Percentiles rank a stretch among this genome's conserved stretches.
phyloP scores from a whole-genome alignment of 2,329 filamentous ascomycete species.

The Thyridium curvatum region DNA sequence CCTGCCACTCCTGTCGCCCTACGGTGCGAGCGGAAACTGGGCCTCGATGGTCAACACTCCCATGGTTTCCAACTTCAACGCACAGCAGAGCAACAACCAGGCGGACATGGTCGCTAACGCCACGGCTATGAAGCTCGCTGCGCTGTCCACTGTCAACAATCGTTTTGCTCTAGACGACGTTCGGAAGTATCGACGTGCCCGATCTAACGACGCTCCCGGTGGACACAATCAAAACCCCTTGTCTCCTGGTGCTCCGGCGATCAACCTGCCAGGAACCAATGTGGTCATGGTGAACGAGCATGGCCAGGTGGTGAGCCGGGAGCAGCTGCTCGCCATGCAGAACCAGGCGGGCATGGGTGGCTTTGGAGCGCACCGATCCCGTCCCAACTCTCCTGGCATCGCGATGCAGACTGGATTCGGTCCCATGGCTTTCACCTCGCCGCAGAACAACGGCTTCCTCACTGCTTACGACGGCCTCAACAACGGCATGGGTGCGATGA shows the following conservation, averaged over 20 bases:
- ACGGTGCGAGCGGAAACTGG: slow-evolving; percentile 83
- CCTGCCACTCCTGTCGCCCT: slow-evolving; percentile 81
- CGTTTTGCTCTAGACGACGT: slow-evolving; percentile 95
- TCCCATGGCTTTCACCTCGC: slow-evolving; percentile 70
- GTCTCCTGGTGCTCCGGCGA: slow-evolving; percentile 58
- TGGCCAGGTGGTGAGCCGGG: slow-evolving; percentile 77
- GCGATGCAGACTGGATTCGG: slow-evolving; percentile 66
- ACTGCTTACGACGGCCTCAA: slow-evolving; percentile 76
- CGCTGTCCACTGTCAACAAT: slow-evolving; percentile 96
- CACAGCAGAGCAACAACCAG: slow-evolving; percentile 59
- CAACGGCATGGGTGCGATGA: slow-evolving; percentile 62
- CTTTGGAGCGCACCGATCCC: slow-evolving; percentile 68
- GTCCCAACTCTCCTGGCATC: slow-evolving; percentile 83
- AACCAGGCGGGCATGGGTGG: slow-evolving; percentile 49
- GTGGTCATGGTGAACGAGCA: slow-evolving; percentile 94
- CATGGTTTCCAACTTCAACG: slow-evolving; percentile 80
- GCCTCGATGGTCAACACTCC: slow-evolving; percentile 98
- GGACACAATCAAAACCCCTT: slow-evolving; percentile 51
- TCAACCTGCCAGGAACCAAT: slow-evolving; percentile 63
- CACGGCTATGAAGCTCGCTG: slow-evolving; percentile 97
- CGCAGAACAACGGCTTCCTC: slow-evolving; percentile 91
- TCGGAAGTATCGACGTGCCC: slow-evolving; percentile 86
- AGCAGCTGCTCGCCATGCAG: slow-evolving; percentile 79
- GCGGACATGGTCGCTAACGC: slow-evolving; percentile 98
- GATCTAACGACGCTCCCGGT: slow-evolving; percentile 76